Base-by-base conservation (phyloP, 1,139 yeast species). In the Zygosaccharomyces pseudobailii region DNA sequence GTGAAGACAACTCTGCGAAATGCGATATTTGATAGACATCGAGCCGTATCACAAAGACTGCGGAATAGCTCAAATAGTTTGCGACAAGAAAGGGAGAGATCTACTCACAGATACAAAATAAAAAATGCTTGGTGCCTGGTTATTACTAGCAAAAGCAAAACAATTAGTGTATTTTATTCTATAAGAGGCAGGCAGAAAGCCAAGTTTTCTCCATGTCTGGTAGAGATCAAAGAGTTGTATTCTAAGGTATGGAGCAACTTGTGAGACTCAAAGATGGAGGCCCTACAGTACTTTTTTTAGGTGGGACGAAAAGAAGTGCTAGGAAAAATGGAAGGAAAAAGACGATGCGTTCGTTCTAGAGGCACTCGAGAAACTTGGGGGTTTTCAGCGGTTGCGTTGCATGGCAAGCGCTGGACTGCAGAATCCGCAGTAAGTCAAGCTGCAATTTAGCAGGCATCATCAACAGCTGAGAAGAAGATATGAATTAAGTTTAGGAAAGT, bases 391-490 rank as follows among this genome's bases (percentile, higher is more conserved):
- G 6, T 24, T 24, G 27, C 27, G 27, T 24, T 8, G 8, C 6
- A 6, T 24, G 27, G 9, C 27, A 24, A 24, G 27, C 8, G 27
- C 27, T 24, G 27, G 27, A 6, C 27, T 8, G 27, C 27, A 24
- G 9, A 2, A 24, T 24, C 27, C 27, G 27, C 9, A 24, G 27
- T 24, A 24, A 24, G 9, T 24, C 27, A 24, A 24, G 27, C 27
- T 24, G 27, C 27, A 24, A 8, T 24, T 24, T 24, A 8, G 27
- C 27, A 35, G 37, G 24, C 6, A 35, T 19, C 24, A 35, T 35
- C 37, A 35, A 19, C 37, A 17, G 37, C 37, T 35, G 19, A 35
- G 37, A 13, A 35, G 37, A 23, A 35, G 37, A 24, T 35, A 35
- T 13, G 37, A 35, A 35, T 35, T 35, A 6, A 35, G 22, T 35